phyloP scores from a whole-genome alignment of 257 asterid species.

The Solanum infundibuliforme region DNA sequence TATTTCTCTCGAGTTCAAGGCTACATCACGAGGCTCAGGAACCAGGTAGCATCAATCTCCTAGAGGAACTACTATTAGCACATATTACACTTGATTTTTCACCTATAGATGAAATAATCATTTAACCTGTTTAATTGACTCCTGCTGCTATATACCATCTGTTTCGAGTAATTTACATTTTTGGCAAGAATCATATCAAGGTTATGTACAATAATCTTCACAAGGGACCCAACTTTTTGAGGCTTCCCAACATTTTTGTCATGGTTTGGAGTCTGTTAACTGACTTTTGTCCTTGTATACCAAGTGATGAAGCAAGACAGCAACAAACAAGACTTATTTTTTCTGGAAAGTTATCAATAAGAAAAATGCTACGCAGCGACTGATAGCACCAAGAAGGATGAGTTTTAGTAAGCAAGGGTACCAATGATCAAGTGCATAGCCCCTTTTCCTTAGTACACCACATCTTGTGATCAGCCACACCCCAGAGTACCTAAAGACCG shows the following conservation, averaged over 20 bases:
- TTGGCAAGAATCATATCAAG: not conserved
- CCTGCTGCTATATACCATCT: not conserved
- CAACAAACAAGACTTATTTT: conserved; percentile 26
- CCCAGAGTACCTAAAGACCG: conserved; percentile 56
- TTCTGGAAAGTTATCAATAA: conserved; percentile 82
- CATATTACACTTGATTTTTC: not conserved
- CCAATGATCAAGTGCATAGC: conserved; percentile 49
- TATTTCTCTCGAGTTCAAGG: not conserved
- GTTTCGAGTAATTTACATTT: not conserved
- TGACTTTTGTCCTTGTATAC: not conserved
- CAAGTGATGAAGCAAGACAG: not conserved
- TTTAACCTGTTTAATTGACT: not conserved
- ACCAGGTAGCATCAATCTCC: not conserved
- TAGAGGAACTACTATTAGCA: not conserved
- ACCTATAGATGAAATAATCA: not conserved
- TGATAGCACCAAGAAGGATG: conserved; percentile 39
- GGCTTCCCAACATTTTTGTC: not conserved
- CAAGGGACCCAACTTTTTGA: not conserved
- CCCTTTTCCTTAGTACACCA: conserved; percentile 49
- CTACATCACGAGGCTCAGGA: not conserved
- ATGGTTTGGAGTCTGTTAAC: not conserved
- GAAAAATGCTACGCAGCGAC: conserved; percentile 66
- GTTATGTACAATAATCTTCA: not conserved
- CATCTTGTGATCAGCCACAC: conserved; percentile 95
- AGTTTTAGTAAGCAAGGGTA: conserved; percentile 55